Base-by-base conservation (phyloP, 129 eudicot species). In the Chrysanthemum makinoi region DNA sequence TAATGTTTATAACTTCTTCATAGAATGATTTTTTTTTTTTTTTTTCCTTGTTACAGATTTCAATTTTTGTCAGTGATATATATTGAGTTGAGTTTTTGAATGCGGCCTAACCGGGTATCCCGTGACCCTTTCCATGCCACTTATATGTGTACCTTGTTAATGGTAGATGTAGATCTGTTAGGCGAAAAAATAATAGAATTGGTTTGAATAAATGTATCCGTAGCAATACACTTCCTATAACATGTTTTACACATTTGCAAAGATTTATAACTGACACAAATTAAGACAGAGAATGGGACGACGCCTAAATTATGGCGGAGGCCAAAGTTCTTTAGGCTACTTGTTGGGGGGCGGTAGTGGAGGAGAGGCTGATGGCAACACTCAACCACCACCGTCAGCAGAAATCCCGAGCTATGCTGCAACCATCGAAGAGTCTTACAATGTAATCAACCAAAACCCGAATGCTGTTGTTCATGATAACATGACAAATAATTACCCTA, bases 281-380 rank as follows among this genome's bases (percentile, higher is more conserved):
- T 65, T 56, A 75, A 3, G 35, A 30, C 71, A 62, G 68, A 80
- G 57, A 79, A 83, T 84, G 95, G 91, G 92, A 1, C 87, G 96
- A 58, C 89, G 96, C 73, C 89, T 86, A 39, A 86, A 91, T 60
- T 83, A 82, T 26, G 96, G 96, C 6, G 92, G 96, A 52, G 92
- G 96, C 1, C 91, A 89, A 77, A 89, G 96, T 82, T 89, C 96
- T 3, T 63, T 89, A 72, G 91, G 86, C 33, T 89, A 89, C 74
- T 85, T 89, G 60, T 84, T 89, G 52, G 90, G 89, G 4, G 54
- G 35, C 35, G 35, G 35, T 30, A 30, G 35, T 30, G 35, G 35
- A 30, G 35, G 78, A 30, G 35, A 30, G 35, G 22, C 65, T 16
- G 24, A 57, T 0, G 9, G 62, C 7, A 68, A 69, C 49, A 61